phyloP scores from a whole-genome alignment of 164 flowering plant species.

The Magnolia kwangsiensis region DNA sequence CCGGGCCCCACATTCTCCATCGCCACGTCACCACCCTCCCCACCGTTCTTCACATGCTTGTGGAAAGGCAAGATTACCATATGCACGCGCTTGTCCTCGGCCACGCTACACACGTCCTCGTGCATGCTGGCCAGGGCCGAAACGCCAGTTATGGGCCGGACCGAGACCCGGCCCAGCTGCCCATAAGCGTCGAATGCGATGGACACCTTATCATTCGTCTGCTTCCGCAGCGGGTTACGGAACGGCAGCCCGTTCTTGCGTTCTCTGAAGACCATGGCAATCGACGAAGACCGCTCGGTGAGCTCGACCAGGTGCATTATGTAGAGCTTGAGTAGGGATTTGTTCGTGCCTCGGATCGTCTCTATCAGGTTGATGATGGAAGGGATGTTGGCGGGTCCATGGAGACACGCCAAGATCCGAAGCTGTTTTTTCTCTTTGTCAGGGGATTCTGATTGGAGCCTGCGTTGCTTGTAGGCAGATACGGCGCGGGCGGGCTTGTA shows the following conservation, averaged over 20 bases:
- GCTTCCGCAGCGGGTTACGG: conserved; percentile 4
- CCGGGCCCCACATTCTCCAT: conserved; percentile 47
- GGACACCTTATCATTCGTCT: conserved; percentile 11
- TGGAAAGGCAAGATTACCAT: conserved; percentile 70
- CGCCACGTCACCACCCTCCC: conserved; percentile 11
- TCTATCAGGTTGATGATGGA: conserved; percentile 55
- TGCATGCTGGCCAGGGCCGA: conserved; percentile 66
- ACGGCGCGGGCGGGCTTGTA: conserved; percentile 46
- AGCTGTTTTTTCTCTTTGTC: conserved; percentile 25
- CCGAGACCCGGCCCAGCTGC: conserved; percentile 41
- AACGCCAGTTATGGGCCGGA: conserved; percentile 53
- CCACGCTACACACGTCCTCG: conserved; percentile 71
- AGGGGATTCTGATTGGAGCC: conserved; percentile 12
- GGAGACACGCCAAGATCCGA: conserved; percentile 57
- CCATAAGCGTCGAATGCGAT: conserved; percentile 27
- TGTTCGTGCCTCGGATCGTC: conserved; percentile 34
- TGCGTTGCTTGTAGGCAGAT: conserved; percentile 17
- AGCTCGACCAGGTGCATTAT: conserved; percentile 65
- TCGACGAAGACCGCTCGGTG: conserved; percentile 69
- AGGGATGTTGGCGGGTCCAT: conserved; percentile 47
- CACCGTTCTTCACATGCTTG: conserved; percentile 36
- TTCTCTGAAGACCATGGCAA: conserved; percentile 48
- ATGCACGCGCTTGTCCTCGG: conserved; percentile 49
- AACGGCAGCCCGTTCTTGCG: conserved; percentile 54
- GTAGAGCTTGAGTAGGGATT: conserved; percentile 33